Evolutionary conservation across 495 filamentous ascomycete species (phyloP), one percentile per base, ranked within the genome.

Genomic region (Talaromyces borbonicus): DNA sequence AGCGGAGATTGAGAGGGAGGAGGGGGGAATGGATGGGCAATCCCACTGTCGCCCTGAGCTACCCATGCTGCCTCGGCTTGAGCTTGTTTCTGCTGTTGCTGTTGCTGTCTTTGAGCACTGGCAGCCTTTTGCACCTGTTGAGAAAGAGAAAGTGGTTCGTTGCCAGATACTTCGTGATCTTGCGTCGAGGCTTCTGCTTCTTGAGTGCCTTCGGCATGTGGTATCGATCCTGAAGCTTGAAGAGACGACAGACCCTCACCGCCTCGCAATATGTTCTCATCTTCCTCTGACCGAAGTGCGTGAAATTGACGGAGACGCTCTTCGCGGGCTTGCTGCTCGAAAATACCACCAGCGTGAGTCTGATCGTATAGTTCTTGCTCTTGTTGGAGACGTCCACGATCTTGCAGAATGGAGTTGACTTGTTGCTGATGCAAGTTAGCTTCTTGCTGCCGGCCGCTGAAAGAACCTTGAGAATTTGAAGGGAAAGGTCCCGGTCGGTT

Each of bases 51-150:
- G 14, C 71, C 59, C 52, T 80, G 80, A 15, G 37, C 43, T 27
- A 60, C 67, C 80, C 79, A 83, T 9, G 72, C 71, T 8, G 75
- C 74, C 30, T 84, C 75, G 40, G 64, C 55, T 48, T 76, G 71
- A 43, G 56, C 56, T 37, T 70, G 68, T 27, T 35, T 49, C 27
- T 65, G 57, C 36, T 62, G 40, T 23, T 62, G 42, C 46, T 66
- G 33, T 14, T 54, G 50, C 37, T 58, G 46, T 31, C 81, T 80
- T 14, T 75, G 71, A 22, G 74, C 72, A 38, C 79, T 77, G 8
- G 77, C 78, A 18, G 87, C 85, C 61, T 88, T 85, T 59, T 87
- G 84, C 5, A 92, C 86, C 62, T 90, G 87, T 62, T 95, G 84
- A n/a, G 83, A 85, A 8, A 93, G 72, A 25, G 86, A 87, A 1